Evolutionary conservation across 2,329 filamentous ascomycete genomes (phyloP), one percentile per base, ranked within the genome.

Genomic region (Penicillium vulpinum): DNA sequence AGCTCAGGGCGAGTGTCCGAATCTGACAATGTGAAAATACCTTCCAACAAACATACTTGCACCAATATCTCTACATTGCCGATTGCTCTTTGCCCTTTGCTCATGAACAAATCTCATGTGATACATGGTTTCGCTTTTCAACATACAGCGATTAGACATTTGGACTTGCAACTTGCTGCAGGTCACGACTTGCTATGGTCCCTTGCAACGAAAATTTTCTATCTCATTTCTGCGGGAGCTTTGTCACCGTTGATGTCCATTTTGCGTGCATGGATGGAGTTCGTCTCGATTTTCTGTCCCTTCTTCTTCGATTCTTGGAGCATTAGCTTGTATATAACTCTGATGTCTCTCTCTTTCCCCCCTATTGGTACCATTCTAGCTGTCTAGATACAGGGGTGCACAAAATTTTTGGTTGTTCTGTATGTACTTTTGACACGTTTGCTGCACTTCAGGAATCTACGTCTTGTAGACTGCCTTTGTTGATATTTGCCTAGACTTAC

Each of bases 1-100:
- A 58, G 89, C 88, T 2, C 72, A 86, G 70, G 81, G 73, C 21
- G 74, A 77, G 60, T 77, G 75, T 39, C 73, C 72, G 11, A 69
- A 68, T 39, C 47, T 73, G 54, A 61, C 65, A 8, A 50, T 64
- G 11, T 71, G 60, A 68, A 45, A 22, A 28, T 38, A 35, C 44
- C 13, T 35, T 18, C 46, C 31, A 47, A 49, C 47, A 43, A 51
- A 40, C 48, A 29, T 16, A 16, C n/a, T n/a, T n/a, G n/a, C 38
- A 46, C 38, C 26, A 57, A 38, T 38, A 15, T 45, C 31, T 51
- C 29, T 46, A 47, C 39, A 47, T 59, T 56, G 44, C 31, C 45
- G 26, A 44, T 59, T 55, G 48, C 38, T 54, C 21, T 46, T 49
- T 22, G 9, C 15, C 22, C 45, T 35, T 50, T 52, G 40, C 54